Conservation (phyloP, 306 rosid species). For the Quillaja saponaria region DNA sequence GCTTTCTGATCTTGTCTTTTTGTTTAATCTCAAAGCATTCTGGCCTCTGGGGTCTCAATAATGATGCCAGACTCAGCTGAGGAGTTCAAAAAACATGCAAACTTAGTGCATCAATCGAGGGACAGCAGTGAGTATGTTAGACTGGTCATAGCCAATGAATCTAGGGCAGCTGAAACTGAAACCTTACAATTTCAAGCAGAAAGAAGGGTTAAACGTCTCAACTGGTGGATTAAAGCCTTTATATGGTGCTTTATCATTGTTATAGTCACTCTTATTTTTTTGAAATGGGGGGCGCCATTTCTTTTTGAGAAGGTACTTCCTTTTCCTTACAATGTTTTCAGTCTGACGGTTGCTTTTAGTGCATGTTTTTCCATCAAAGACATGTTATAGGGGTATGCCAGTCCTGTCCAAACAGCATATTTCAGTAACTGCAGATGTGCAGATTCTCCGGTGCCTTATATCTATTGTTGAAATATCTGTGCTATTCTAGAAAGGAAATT, state of each 20-base stretch:
- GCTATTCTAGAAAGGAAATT: no score
- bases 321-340: conserved; percentile 13
- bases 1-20: conserved; percentile 17
- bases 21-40: conserved; percentile 18
- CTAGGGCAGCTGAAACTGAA: conserved; percentile 49
- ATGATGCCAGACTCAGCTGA: conserved; percentile 57
- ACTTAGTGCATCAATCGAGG: conserved; percentile 47
- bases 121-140: conserved; percentile 78
- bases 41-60: conserved; percentile 38
- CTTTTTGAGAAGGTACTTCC: conserved; percentile 76
- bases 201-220: conserved; percentile 40
- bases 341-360: conserved; percentile 23
- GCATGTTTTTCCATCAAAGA: conserved; percentile 2
- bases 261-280: conserved; percentile 40
- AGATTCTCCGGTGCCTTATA: conserved; percentile 5
- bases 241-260: conserved; percentile 49
- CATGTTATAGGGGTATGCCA: conserved; percentile 7
- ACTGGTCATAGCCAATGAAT: conserved; percentile 77
- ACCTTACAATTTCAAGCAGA: conserved; percentile 56
- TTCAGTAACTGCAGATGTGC: neutral
- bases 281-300: conserved; percentile 88
- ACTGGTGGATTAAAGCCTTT: conserved; percentile 76
- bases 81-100: conserved; percentile 52
- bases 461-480: conserved; percentile 1
- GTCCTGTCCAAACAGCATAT: conserved; percentile 21